Conservation (phyloP, 805 yeast genomes). For the Lachancea cidri region DNA sequence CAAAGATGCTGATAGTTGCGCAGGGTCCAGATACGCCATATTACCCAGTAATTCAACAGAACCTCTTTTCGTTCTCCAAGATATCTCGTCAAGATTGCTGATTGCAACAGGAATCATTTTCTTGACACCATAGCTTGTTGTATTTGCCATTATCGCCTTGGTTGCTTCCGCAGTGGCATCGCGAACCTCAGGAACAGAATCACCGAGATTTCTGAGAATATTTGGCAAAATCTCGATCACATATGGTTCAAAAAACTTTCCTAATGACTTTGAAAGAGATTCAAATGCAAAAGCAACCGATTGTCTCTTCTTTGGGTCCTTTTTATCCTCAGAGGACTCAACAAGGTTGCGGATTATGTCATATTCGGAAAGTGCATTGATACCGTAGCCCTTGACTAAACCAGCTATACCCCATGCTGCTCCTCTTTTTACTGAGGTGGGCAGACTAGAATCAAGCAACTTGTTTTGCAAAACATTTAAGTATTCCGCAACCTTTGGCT, state of each 20-base stretch:
- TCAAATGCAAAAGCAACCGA: slow-evolving; percentile 86
- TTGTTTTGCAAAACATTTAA: slow-evolving; percentile 55
- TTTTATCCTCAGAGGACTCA: slow-evolving; percentile 86
- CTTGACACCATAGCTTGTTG: slow-evolving; percentile 89
- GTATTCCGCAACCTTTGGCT: slow-evolving; percentile 45
- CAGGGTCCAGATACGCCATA: slow-evolving; percentile 96
- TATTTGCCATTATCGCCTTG: slow-evolving; percentile 77
- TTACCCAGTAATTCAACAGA: slow-evolving; percentile 94
- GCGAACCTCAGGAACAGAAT: slow-evolving; percentile 77
- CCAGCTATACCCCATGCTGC: slow-evolving; percentile 98
- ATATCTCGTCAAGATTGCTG: slow-evolving; percentile 75
- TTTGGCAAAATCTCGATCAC: slow-evolving; percentile 84
- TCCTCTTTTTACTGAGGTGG: slow-evolving; percentile 65
- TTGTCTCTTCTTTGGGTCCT: slow-evolving; percentile 67
- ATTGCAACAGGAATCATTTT: slow-evolving; percentile 88
- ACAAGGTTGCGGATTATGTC: slow-evolving; percentile 71
- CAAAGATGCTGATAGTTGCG: slow-evolving; percentile 84
- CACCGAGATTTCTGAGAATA: slow-evolving; percentile 79
- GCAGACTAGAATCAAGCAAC: slow-evolving; percentile 43
- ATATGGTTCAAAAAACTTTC: slow-evolving; percentile 85
- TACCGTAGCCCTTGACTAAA: slow-evolving; percentile 83
- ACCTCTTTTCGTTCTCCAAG: slow-evolving; percentile 97
- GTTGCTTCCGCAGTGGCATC: slow-evolving; percentile 86
- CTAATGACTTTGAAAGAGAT: slow-evolving; percentile 72
- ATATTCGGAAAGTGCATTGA: slow-evolving; percentile 65